Percentiles rank a stretch among this genome's conserved stretches.
These are phyloP conservation scores for Persicaria maculosa DNA, from an alignment of 148 eudicot genomes.

Conservation along the genomic window DNA sequence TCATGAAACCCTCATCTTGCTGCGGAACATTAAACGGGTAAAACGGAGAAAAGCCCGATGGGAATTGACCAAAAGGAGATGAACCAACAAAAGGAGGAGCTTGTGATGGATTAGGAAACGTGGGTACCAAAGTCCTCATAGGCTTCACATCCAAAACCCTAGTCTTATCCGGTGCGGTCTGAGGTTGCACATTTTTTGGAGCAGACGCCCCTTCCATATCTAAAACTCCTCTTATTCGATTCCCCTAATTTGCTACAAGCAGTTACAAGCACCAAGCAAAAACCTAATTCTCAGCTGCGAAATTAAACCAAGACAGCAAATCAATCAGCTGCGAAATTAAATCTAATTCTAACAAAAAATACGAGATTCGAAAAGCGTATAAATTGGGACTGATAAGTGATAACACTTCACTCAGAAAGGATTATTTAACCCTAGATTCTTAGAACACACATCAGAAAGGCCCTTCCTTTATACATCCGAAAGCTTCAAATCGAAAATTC, in stretches of 20 bases:
- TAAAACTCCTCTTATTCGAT: background rate
- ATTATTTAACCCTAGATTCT: background rate
- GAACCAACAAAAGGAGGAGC: conserved; percentile 52
- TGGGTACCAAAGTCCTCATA: conserved; percentile 47
- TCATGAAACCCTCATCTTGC: conserved; percentile 20
- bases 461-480: background rate
- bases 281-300: background rate
- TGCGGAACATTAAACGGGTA: conserved; percentile 33
- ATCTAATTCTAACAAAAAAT: background rate
- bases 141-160: conserved; percentile 67
- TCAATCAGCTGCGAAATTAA: background rate
- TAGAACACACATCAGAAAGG: background rate
- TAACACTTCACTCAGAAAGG: background rate
- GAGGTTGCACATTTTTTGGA: conserved; percentile 17
- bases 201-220: conserved; percentile 38
- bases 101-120: conserved; percentile 49
- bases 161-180: conserved; percentile 37
- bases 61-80: conserved; percentile 44
- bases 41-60: conserved; percentile 44
- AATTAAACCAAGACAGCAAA: background rate
- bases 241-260: background rate
- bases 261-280: background rate
- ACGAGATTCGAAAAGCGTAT: background rate
- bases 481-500: background rate
- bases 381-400: background rate